Percentiles rank a stretch among this genome's conserved stretches.
Evolutionary conservation across 805 yeast species (phyloP).

Genomic region (Spencermartinsiella europaea): DNA sequence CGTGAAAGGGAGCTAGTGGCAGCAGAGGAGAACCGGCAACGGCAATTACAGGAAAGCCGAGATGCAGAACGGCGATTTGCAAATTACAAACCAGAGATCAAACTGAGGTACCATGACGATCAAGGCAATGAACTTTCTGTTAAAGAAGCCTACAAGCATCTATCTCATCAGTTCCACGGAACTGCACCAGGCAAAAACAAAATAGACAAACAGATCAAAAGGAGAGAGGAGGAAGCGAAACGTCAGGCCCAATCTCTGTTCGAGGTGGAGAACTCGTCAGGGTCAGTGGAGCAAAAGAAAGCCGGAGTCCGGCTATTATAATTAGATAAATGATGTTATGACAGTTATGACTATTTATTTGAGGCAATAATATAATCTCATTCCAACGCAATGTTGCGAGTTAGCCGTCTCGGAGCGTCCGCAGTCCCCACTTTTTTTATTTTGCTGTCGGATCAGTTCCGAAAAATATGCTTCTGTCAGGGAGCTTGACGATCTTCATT

Average conservation of each 20-base stretch:
- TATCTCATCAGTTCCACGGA: conserved; percentile 79
- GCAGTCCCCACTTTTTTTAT: too few species aligned
- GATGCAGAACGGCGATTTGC: conserved; percentile 30
- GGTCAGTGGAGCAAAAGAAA: conserved; percentile 2
- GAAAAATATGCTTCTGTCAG: too few species aligned
- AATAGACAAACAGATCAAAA: conserved; percentile 31
- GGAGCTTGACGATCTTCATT: too few species aligned
- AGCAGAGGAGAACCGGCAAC: conserved; percentile 25
- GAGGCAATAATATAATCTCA: too few species aligned
- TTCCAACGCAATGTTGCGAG: too few species aligned
- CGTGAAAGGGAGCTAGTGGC: conserved; percentile 31
- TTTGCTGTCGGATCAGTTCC: too few species aligned
- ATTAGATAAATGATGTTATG: too few species aligned
- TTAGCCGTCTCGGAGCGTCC: neutral
- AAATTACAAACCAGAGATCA: conserved; percentile 40
- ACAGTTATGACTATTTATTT: too few species aligned
- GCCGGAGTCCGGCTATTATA: conserved; percentile 9
- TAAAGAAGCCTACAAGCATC: conserved; percentile 70
- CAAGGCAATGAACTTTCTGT: conserved; percentile 53
- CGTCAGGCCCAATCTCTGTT: conserved; percentile 20
- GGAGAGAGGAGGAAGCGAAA: conserved; percentile 26
- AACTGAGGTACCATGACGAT: conserved; percentile 57
- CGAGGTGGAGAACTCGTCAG: conserved; percentile 5
- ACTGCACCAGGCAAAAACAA: conserved; percentile 33
- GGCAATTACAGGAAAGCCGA: conserved; percentile 29